Evolutionary conservation across 371 early-diverging fungal species (phyloP).

Genomic region (Mortierella sp.): DNA sequence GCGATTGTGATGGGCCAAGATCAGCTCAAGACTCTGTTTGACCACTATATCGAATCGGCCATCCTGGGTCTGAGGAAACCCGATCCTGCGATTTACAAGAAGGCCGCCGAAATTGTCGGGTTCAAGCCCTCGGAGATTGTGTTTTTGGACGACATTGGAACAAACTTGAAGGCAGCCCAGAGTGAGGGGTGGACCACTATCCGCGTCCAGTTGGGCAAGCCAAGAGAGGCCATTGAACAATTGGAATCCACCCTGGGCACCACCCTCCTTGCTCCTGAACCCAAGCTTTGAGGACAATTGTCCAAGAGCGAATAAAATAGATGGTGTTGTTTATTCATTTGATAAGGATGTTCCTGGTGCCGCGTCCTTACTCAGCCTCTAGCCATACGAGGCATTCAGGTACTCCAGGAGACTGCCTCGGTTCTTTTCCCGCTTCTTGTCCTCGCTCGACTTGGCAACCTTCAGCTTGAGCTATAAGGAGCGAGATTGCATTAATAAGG

Average conservation of each 20-base stretch:
- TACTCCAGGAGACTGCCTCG: conserved; percentile 48
- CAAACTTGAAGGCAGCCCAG: conserved; percentile 74
- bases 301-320: neutral
- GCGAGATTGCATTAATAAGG: neutral
- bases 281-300: conserved; percentile 15
- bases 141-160: conserved; percentile 84
- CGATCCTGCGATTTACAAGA: conserved; percentile 72
- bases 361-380: neutral
- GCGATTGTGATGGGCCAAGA: conserved; percentile 44
- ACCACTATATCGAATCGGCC: conserved; percentile 41
- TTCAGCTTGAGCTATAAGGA: conserved; percentile 41
- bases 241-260: conserved; percentile 59
- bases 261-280: conserved; percentile 16
- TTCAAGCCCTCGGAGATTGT: conserved; percentile 73
- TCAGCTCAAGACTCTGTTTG: conserved; percentile 35
- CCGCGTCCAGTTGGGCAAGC: conserved; percentile 69
- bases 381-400: conserved; percentile 49
- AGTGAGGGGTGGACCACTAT: conserved; percentile 76
- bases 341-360: neutral
- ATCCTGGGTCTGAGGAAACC: conserved; percentile 70
- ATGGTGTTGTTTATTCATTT: neutral
- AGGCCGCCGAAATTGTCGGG: conserved; percentile 72
- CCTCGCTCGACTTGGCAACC: conserved; percentile 51
- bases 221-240: conserved; percentile 68
- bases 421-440: conserved; percentile 57